Evolutionary conservation across 2,329 filamentous ascomycete genomes (phyloP).

Genomic region (Phialemoniopsis sp.): DNA sequence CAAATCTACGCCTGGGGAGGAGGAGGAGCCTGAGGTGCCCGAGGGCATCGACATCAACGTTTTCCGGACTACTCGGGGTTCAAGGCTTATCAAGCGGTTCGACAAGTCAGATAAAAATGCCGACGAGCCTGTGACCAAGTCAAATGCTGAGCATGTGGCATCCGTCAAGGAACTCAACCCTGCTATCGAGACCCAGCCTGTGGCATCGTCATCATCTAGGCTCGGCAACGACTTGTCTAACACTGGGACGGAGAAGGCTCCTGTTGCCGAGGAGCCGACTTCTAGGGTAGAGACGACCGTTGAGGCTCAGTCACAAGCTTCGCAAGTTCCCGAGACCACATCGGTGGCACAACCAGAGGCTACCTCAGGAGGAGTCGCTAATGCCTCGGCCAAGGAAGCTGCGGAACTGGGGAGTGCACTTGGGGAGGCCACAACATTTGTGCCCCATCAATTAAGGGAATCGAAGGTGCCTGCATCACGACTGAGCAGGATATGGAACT

Average conservation of each 20-base stretch:
- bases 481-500: constrained; percentile 88
- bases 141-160: too few species aligned
- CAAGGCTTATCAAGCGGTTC: background rate
- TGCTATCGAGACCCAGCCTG: too few species aligned
- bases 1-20: constrained; percentile 7
- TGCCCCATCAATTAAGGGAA: constrained; percentile 70
- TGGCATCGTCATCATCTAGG: too few species aligned
- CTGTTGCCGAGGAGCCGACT: too few species aligned
- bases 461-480: constrained; percentile 88
- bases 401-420: constrained; percentile 14
- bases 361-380: too few species aligned
- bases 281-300: too few species aligned
- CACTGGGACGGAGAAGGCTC: too few species aligned
- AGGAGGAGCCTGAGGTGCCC: constrained; percentile 30
- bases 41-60: constrained; percentile 39
- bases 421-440: constrained; percentile 13
- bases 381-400: constrained; percentile 21
- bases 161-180: too few species aligned
- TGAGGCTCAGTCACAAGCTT: too few species aligned
- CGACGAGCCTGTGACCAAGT: background rate
- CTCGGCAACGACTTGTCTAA: too few species aligned
- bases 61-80: constrained; percentile 38
- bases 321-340: too few species aligned
- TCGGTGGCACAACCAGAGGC: too few species aligned
- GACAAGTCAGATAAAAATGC: constrained; percentile 28